Conservation (phyloP, 257 asterid genomes). For the Solanum ossicruentum region DNA sequence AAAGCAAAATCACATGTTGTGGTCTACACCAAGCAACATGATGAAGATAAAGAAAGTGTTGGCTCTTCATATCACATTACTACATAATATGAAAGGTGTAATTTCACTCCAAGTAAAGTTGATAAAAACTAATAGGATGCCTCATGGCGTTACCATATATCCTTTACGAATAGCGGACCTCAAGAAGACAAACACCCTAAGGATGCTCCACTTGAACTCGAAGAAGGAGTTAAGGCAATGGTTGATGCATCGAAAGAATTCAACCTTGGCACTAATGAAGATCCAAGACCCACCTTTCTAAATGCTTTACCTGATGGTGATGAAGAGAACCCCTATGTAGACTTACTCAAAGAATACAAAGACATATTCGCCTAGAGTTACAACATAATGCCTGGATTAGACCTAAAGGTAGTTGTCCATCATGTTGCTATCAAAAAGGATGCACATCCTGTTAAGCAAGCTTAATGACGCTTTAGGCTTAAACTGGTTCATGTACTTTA, state of each 20-base stretch:
- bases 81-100: neutral
- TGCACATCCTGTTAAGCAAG: neutral
- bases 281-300: neutral
- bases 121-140: too few species aligned
- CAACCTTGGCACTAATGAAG: neutral
- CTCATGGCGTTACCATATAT: too few species aligned
- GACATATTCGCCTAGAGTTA: neutral
- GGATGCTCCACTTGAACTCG: neutral
- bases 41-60: neutral
- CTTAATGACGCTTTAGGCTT: neutral
- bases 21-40: neutral
- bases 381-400: neutral
- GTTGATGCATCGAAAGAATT: neutral
- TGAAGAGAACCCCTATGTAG: neutral
- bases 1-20: neutral
- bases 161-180: too few species aligned
- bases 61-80: neutral
- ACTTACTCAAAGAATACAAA: neutral
- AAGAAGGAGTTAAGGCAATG: neutral
- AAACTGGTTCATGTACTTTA: neutral
- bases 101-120: too few species aligned
- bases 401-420: neutral
- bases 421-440: neutral
- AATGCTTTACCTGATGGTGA: neutral
- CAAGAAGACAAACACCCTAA: neutral